phyloP scores from a whole-genome alignment of 225 moss, liverwort and hornwort species.

The Ulota crispa region DNA sequence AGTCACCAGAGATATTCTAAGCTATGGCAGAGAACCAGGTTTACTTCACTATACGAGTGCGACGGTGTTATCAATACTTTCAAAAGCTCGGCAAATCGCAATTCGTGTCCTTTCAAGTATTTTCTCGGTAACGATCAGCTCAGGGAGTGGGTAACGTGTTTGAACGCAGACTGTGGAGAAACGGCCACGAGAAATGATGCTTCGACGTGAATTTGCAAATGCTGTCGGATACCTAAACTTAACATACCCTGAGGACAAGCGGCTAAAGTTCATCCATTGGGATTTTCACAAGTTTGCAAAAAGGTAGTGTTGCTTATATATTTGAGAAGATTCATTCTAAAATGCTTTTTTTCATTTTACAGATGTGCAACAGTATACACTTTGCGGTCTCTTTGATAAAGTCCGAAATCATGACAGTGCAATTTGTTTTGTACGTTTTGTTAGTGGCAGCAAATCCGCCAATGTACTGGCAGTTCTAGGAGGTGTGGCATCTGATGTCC shows the following conservation, averaged over 20 bases:
- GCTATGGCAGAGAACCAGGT: background rate
- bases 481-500: slow-evolving; percentile 79
- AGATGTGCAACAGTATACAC: background rate
- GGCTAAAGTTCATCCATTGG: slow-evolving; percentile 93
- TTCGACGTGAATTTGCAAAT: slow-evolving; percentile 89
- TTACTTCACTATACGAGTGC: background rate
- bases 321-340: background rate
- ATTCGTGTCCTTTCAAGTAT: background rate
- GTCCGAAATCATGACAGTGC: background rate
- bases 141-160: slow-evolving; percentile 1
- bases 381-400: background rate
- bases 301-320: slow-evolving; percentile 49
- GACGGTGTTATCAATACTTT: background rate
- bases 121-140: slow-evolving; percentile 1
- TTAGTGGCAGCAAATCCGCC: slow-evolving; percentile 82
- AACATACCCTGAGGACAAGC: slow-evolving; percentile 62
- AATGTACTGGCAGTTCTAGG: slow-evolving; percentile 91
- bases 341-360: background rate
- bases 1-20: background rate
- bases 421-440: slow-evolving; percentile 17
- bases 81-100: background rate
- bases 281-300: slow-evolving; percentile 98
- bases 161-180: slow-evolving; percentile 85
- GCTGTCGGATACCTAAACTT: slow-evolving; percentile 88
- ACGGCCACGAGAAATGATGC: slow-evolving; percentile 97